Conservation (phyloP, 768 basidiomycete genomes). For the Rossbeevera mucosa region DNA sequence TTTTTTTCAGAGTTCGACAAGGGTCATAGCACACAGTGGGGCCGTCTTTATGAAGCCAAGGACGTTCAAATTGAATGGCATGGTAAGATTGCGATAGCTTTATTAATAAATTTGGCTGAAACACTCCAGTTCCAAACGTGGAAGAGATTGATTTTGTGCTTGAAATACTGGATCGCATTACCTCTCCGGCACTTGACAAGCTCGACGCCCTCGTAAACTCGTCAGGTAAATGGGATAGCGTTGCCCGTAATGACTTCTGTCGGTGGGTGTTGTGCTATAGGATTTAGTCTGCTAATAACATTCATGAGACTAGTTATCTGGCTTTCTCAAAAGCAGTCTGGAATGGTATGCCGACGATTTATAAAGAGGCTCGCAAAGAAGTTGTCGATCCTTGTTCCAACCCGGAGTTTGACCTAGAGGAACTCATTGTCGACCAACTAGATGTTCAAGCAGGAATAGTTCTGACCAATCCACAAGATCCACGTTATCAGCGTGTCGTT, state of each 20-base stretch:
- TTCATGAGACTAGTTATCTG: slow-evolving; percentile 46
- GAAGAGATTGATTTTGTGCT: slow-evolving; percentile 78
- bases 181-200: slow-evolving; percentile 58
- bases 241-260: slow-evolving; percentile 79
- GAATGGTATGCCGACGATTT: slow-evolving; percentile 69
- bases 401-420: slow-evolving; percentile 59
- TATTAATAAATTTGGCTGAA: slow-evolving; percentile 10
- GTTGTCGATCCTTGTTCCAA: slow-evolving; percentile 57
- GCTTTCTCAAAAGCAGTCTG: slow-evolving; percentile 72
- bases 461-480: slow-evolving; percentile 68
- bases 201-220: slow-evolving; percentile 58
- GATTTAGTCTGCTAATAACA: slow-evolving; percentile 1
- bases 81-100: slow-evolving; percentile 38
- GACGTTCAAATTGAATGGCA: slow-evolving; percentile 91
- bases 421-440: slow-evolving; percentile 61
- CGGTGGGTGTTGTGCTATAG: slow-evolving; percentile 42
- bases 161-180: slow-evolving; percentile 69
- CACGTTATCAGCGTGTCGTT: slow-evolving; percentile 62
- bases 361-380: slow-evolving; percentile 52
- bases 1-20: slow-evolving; percentile 51
- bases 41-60: slow-evolving; percentile 66
- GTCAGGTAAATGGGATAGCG: slow-evolving; percentile 57
- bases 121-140: slow-evolving; percentile 36
- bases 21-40: slow-evolving; percentile 71
- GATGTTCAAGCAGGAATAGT: slow-evolving; percentile 72